Evolutionary conservation across 441 rosid species (phyloP).

Genomic region (Hura crepitans): DNA sequence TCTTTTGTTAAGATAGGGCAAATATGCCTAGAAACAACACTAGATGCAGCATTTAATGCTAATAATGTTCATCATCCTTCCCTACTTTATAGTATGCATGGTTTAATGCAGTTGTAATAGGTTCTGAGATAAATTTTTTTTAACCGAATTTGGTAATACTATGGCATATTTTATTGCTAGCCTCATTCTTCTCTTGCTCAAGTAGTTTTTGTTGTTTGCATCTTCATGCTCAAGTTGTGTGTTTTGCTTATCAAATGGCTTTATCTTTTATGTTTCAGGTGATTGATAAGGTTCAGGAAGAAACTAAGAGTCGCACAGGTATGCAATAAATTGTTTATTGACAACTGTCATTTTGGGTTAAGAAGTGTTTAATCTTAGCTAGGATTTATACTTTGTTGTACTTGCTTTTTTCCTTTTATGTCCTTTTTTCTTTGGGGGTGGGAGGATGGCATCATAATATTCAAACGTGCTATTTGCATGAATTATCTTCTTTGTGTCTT

Average conservation of each 20-base stretch:
- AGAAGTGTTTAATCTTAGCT: not conserved
- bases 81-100: not conserved
- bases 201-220: not conserved
- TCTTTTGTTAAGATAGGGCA: not conserved
- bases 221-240: not conserved
- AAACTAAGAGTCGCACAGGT: slow-evolving; percentile 82
- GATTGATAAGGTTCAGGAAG: slow-evolving; percentile 96
- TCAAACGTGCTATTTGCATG: not conserved
- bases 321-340: slow-evolving; percentile 18
- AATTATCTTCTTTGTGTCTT: not conserved
- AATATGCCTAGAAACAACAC: not conserved
- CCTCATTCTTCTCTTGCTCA: not conserved
- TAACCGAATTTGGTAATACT: slow-evolving; percentile 1
- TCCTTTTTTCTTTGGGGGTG: too few relatives aligned
- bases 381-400: too few relatives aligned
- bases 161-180: not conserved
- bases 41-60: not conserved
- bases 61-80: not conserved
- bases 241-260: slow-evolving; percentile 12
- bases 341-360: not conserved
- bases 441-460: not conserved
- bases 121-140: not conserved
- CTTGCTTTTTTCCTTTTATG: not conserved
- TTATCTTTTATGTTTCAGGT: slow-evolving; percentile 50
- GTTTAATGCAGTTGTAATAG: not conserved